These are phyloP conservation scores for Thielaviopsis punctulata DNA, from an alignment of 2,329 filamentous ascomycete species.

Conservation along the genomic window DNA sequence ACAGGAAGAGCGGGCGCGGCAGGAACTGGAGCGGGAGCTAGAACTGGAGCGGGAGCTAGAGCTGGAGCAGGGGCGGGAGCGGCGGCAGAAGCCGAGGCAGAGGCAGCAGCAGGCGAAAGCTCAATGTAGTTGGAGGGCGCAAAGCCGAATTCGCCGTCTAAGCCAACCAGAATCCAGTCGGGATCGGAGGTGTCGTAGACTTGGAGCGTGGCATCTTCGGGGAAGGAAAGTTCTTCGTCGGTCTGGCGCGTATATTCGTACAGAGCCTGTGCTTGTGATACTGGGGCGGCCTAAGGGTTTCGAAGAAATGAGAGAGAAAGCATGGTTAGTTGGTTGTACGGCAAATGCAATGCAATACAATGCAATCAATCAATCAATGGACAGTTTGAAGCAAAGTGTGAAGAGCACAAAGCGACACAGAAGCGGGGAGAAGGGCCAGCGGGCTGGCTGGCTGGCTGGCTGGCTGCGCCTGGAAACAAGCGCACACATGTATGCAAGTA, in stretches of 20 bases:
- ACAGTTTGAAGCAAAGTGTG: too few relatives aligned
- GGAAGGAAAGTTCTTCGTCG: slow-evolving; percentile 91
- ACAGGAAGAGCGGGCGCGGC: slow-evolving; percentile 25
- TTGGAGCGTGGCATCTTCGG: slow-evolving; percentile 66
- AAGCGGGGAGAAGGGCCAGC: background rate
- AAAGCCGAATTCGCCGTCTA: slow-evolving; percentile 77
- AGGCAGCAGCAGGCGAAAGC: slow-evolving; percentile 31
- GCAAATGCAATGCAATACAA: background rate
- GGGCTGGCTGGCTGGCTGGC: background rate
- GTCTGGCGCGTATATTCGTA: slow-evolving; percentile 96
- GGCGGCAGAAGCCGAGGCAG: slow-evolving; percentile 24
- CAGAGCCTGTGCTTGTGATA: slow-evolving; percentile 60
- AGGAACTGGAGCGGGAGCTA: slow-evolving; percentile 20
- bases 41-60: slow-evolving; percentile 27
- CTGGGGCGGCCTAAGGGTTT: slow-evolving; percentile 34
- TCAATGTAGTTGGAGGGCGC: slow-evolving; percentile 95
- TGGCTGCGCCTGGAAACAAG: background rate
- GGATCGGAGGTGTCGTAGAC: slow-evolving; percentile 85
- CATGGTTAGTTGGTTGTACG: background rate
- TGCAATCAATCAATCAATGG: background rate
- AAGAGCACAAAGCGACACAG: too few relatives aligned
- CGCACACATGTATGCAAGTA: background rate
- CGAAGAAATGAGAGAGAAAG: background rate
- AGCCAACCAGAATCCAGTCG: slow-evolving; percentile 88
- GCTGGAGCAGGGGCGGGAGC: slow-evolving; percentile 15